A percentile compares a stretch with the other conserved stretches of the same genome.
These are phyloP conservation scores for Pythium coloratum DNA, from an alignment of 352 stramenopile species.

Conservation along the genomic window DNA sequence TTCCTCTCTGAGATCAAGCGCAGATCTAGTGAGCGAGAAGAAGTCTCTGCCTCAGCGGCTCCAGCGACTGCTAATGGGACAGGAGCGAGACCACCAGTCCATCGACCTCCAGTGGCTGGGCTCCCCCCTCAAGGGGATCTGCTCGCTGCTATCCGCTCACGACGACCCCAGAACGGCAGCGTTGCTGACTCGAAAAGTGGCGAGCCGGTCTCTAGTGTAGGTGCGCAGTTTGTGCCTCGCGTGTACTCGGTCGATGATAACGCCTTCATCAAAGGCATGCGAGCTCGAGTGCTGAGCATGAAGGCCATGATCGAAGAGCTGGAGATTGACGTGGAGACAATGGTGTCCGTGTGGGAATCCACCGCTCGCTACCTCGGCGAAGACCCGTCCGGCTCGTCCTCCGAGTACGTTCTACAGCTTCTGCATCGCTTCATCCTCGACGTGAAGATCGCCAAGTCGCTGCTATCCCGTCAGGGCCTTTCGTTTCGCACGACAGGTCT, in stretches of 20 bases:
- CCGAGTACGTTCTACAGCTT: slow-evolving; percentile 68
- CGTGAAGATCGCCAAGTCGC: slow-evolving; percentile 66
- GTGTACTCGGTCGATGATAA: slow-evolving; percentile 56
- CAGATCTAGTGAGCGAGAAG: neutral
- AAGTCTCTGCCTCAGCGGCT: neutral
- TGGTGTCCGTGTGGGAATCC: slow-evolving; percentile 61
- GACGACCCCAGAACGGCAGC: neutral
- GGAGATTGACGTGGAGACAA: slow-evolving; percentile 61
- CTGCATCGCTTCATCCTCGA: slow-evolving; percentile 77
- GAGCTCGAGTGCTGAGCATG: slow-evolving; percentile 45
- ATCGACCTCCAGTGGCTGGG: neutral
- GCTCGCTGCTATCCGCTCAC: neutral
- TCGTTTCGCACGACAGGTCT: slow-evolving; percentile 30
- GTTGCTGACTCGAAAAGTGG: neutral
- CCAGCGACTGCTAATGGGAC: neutral
- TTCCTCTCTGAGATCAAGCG: neutral
- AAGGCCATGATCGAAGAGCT: slow-evolving; percentile 58
- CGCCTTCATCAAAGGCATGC: slow-evolving; percentile 56
- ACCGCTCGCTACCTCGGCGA: slow-evolving; percentile 73
- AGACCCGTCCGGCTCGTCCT: slow-evolving; percentile 51
- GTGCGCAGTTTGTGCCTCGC: slow-evolving; percentile 31
- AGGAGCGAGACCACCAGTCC: neutral
- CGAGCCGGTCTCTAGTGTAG: neutral
- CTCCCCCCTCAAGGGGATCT: neutral
- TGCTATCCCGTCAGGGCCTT: slow-evolving; percentile 60